These are phyloP conservation scores for Boletus subcaerulescens DNA, from an alignment of 768 basidiomycete species.

Conservation along the genomic window DNA sequence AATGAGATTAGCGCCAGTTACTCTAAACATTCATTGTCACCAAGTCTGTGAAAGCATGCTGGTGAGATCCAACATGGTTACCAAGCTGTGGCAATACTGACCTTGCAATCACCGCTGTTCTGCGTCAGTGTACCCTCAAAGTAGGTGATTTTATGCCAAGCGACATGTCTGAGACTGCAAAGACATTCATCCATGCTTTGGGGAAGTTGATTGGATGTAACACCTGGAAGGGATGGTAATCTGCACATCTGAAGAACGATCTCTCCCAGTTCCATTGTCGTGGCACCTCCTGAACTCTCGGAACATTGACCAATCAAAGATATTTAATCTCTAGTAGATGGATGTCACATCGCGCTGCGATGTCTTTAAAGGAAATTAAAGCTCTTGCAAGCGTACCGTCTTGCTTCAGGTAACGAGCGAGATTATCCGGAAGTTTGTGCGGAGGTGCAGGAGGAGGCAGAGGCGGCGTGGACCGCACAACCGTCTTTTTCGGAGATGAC, in stretches of 20 bases:
- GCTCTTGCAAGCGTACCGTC: conserved; percentile 88
- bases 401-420: conserved; percentile 78
- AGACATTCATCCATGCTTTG: conserved; percentile 92
- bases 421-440: conserved; percentile 62
- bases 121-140: conserved; percentile 93
- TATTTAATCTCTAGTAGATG: conserved; percentile 79
- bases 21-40: conserved; percentile 78
- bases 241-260: conserved; percentile 88
- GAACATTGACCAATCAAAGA: conserved; percentile 76
- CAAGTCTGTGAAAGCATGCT: conserved; percentile 50
- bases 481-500: conserved; percentile 68
- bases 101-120: conserved; percentile 87
- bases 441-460: conserved; percentile 34
- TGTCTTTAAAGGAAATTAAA: conserved; percentile 86
- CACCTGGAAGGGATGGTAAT: conserved; percentile 83
- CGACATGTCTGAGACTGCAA: conserved; percentile 81
- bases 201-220: conserved; percentile 74
- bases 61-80: not conserved
- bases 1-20: conserved; percentile 82
- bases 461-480: conserved; percentile 39
- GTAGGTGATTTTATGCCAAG: conserved; percentile 94
- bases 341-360: conserved; percentile 80
- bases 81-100: conserved; percentile 39
- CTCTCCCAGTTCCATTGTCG: conserved; percentile 78
- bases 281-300: conserved; percentile 49